Base-by-base conservation (phyloP, 495 filamentous ascomycete species). In the Sordaria brevicollis region DNA sequence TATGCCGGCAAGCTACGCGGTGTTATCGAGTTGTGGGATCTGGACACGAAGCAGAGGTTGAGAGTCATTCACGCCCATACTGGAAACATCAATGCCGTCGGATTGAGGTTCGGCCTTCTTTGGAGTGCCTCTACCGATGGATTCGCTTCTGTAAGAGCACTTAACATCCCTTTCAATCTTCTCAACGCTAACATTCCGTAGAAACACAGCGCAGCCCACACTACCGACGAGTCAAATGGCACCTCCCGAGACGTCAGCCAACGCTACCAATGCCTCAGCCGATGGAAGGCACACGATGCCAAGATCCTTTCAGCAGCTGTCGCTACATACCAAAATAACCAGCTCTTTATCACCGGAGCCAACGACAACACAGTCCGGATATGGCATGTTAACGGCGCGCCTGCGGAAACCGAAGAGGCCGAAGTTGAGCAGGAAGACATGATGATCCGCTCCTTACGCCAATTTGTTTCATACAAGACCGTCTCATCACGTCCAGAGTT, bases 21-120 rank as follows among this genome's bases (percentile, higher is more conserved):
- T n/a, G 89, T 96, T 49, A 86, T 99, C 67, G 94, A 97, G 76
- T 89, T 98, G 17, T 99, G 95, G 95, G 96, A 99, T 74, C 83
- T 98, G 15, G 95, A 99, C 76, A 97, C 95, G 2, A 88, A 89
- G 71, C 95, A 99, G 81, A 89, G 95, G 66, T 84, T 99, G 21
- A 86, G 94, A 68, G 92, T 89, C 9, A 89, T 97, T 72, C 92
- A 90, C 73, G 86, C 89, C 21, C 90, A 94, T 71, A 89, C 87
- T 25, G 91, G 90, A 8, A 96, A 97, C 76, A 85, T 99, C 62
- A 92, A 94, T 82, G 89, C 92, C 9, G 83, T 99, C 66, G 86
- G 89, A 67, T 90, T 97, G 74, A 92, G 91, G 8, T 90, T 91
- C 74, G 91, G 92, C 3, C 89, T 91, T 65, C 85, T 97, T 17